phyloP scores from a whole-genome alignment of 2,329 filamentous ascomycete genomes.

The Ophiostoma triangulosporum region DNA sequence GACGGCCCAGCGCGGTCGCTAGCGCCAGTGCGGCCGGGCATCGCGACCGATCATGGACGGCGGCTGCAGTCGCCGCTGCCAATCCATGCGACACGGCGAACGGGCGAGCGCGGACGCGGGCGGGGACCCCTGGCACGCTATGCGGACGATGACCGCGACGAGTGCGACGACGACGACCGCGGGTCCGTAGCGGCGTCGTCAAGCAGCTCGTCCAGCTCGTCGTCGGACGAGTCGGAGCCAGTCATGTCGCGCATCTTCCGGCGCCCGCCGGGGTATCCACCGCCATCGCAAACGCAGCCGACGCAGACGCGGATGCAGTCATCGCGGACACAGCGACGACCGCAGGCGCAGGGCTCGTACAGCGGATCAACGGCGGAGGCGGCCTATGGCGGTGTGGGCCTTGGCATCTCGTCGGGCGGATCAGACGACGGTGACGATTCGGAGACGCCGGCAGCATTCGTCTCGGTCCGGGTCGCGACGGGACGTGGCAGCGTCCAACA shows the following conservation, averaged over 20 bases:
- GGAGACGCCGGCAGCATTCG: slow-evolving; percentile 43
- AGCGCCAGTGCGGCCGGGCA: slow-evolving; percentile 14
- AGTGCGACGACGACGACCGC: slow-evolving; percentile 20
- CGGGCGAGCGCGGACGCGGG: background rate
- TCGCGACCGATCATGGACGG: background rate
- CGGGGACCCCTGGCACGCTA: background rate
- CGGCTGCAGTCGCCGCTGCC: slow-evolving; percentile 6
- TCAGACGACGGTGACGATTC: slow-evolving; percentile 37
- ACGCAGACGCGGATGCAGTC: slow-evolving; percentile 9
- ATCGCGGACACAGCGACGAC: slow-evolving; percentile 11
- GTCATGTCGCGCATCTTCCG: slow-evolving; percentile 48
- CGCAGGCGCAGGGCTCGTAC: background rate
- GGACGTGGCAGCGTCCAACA: background rate
- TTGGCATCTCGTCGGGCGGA: slow-evolving; percentile 12
- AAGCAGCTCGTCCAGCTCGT: slow-evolving; percentile 14
- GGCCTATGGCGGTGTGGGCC: slow-evolving; percentile 1
- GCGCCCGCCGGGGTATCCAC: slow-evolving; percentile 37
- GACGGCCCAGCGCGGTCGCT: background rate
- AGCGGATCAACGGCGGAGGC: slow-evolving; percentile 7
- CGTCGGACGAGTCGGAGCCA: slow-evolving; percentile 30
- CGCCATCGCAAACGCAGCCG: slow-evolving; percentile 11
- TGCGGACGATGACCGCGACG: background rate
- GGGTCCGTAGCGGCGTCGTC: slow-evolving; percentile 25
- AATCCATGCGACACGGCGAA: slow-evolving; percentile 4
- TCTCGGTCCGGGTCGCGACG: no score